Evolutionary conservation across 2,329 filamentous ascomycete genomes (phyloP), one percentile per base, ranked within the genome.

Genomic region (Sodiomyces alkalinus): DNA sequence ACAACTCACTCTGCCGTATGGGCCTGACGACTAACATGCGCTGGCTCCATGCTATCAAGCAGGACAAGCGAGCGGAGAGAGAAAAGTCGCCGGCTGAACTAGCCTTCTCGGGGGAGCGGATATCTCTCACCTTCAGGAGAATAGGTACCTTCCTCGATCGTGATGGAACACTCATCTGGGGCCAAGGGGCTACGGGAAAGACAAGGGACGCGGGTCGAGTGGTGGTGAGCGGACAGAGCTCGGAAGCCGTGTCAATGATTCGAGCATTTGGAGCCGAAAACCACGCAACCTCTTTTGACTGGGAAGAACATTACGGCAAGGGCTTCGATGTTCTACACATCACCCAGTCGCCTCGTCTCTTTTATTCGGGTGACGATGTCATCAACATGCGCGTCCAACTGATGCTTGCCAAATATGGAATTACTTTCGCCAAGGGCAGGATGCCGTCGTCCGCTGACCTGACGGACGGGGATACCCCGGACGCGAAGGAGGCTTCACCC

Each of bases 21-120:
- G 86, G 86, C 3, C 60, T 83, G 12, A 49, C 60, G 21, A 92
- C 85, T 1, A 98, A 98, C 46, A 72, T 68, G 54, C 68, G 73
- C 40, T 96, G 86, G 82, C 65, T 94, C 8, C 90, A 98, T 54
- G 75, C 75, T n/a, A 94, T 98, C 47, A 75, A 79, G 27, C 73
- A 80, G 23, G 90, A 98, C 52, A 92, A 86, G 48, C 72, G 90
- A 16, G 57, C 68, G 1, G 53, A 60, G 1, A 53, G 59, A 2
- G 78, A 86, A 38, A 86, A 87, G 49, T 63, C 68, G 0, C 40
- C 58, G 0, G 67, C 68, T 5, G 87, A 96, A 48, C 64, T 74
- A 22, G 78, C 80, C 0, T 83, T 70, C 43, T 60, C 58, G 5
- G 80, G 85, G 6, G 73, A 75, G 26, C 78, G 90, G 26, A 93